Conservation (phyloP, 2,329 filamentous ascomycete genomes). For the Penicillium sp. region DNA sequence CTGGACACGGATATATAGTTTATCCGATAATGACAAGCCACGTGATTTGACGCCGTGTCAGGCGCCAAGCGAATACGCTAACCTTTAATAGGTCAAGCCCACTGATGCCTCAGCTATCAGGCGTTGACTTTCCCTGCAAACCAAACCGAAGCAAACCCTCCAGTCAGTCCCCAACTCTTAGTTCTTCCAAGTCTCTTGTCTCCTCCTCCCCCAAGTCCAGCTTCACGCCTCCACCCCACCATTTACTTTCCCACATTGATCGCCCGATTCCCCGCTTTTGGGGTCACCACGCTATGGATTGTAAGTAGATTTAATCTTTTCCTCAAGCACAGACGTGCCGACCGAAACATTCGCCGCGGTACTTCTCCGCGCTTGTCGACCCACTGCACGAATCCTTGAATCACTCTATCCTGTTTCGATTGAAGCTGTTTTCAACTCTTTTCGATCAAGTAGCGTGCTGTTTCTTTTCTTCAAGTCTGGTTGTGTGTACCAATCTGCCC, state of each 20-base stretch:
- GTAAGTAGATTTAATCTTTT: constrained; percentile 50
- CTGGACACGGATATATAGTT: not conserved
- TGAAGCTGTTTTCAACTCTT: constrained; percentile 17
- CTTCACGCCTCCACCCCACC: constrained; percentile 27
- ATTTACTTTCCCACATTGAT: constrained; percentile 35
- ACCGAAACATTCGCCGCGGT: constrained; percentile 36
- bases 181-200: constrained; percentile 37
- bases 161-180: constrained; percentile 35
- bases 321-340: constrained; percentile 30
- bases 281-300: constrained; percentile 59
- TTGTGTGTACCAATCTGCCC: constrained; percentile 23
- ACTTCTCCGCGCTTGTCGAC: constrained; percentile 43
- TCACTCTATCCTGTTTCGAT: constrained; percentile 19
- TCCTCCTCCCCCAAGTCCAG: constrained; percentile 30
- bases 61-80: constrained; percentile 24
- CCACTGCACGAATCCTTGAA: constrained; percentile 36
- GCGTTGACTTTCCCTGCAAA: constrained; percentile 14
- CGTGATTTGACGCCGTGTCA: constrained; percentile 15
- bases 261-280: constrained; percentile 36
- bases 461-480: constrained; percentile 19
- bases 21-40: constrained; percentile 3
- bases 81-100: constrained; percentile 7
- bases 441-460: constrained; percentile 17
- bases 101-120: constrained; percentile 31
- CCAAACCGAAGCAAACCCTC: constrained; percentile 24